Evolutionary conservation across 768 basidiomycete genomes (phyloP), one percentile per base, ranked within the genome.

Genomic region (Boletus vermiculosoides): DNA sequence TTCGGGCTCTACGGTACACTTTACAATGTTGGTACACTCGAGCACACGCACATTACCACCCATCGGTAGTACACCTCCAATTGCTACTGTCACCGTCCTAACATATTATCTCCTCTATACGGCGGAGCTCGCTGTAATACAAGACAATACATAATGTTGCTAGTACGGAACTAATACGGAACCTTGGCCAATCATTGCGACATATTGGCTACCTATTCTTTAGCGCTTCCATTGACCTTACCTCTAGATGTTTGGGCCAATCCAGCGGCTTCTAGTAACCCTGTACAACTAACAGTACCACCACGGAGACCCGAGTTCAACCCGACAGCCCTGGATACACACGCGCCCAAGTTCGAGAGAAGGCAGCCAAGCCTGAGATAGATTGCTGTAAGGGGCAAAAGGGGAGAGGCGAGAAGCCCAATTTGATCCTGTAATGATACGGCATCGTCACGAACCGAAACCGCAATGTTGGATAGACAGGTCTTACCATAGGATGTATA

Each of bases 401-500:
- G 53, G 16, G 66, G 67, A 4, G 67, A 52, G 28, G 65, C 66
- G 1, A 69, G 0, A 23, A 64, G 37, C 5, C 64, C 63, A 45
- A 68, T 42, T 37, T 59, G 66, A 42, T 65, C 67, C 67, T 70
- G 30, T 20, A 46, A 41, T 23, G 7, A 44, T n/a, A 42, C 6
- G 22, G 13, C 33, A 36, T 39, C 20, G 20, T 68, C 46, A 58
- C 18, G 28, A 22, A 25, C 22, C 33, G 4, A 37, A 45, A 39
- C 33, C 33, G 6, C 31, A 37, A 12, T 2, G 16, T 9, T 30
- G 42, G 18, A 33, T 13, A 11, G 18, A 37, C 4, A 16, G 4
- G 41, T 28, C 60, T 20, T 54, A 80, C 83, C 56, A 82, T 80
- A 3, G 84, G 77, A 61, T 82, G 81, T 58, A 80, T 81, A 54